phyloP scores from a whole-genome alignment of 495 filamentous ascomycete genomes.

The Lasiosphaeriaceae sp. region DNA sequence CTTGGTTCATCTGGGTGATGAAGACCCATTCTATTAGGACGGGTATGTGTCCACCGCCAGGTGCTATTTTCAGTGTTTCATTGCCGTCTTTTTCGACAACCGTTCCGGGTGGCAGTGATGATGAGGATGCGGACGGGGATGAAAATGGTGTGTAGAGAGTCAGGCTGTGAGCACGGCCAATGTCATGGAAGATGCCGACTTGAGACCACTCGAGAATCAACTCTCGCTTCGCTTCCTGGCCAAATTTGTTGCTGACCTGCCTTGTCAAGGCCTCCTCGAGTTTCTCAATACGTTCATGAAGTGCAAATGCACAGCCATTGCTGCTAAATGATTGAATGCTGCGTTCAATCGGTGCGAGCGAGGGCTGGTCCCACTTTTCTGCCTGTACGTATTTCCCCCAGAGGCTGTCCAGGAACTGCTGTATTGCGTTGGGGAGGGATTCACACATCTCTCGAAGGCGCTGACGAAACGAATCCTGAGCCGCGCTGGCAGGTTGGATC shows the following conservation, averaged over 20 bases:
- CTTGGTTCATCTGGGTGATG: not conserved
- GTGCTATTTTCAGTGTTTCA: no score
- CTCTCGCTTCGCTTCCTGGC: not conserved
- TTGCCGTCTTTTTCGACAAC: not conserved
- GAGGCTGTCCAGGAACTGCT: not conserved
- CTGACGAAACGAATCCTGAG: not conserved
- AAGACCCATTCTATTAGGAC: conserved; percentile 3
- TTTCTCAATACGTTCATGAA: not conserved
- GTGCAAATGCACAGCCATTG: no score
- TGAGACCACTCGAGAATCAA: not conserved
- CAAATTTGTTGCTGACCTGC: no score
- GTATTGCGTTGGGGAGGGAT: not conserved
- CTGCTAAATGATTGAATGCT: not conserved
- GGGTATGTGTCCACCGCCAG: no score
- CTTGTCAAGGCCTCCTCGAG: not conserved
- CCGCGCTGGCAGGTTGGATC: not conserved
- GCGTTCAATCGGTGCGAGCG: not conserved
- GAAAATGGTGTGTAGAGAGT: conserved; percentile 1
- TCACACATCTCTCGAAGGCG: not conserved
- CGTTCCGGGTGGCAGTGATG: no score
- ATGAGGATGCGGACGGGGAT: no score
- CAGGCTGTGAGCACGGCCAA: conserved; percentile 1
- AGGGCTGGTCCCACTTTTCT: not conserved
- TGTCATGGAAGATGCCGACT: not conserved
- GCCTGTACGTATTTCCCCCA: no score